Conservation (phyloP, 2,329 filamentous ascomycete species). For the Aspergillus neoniger region DNA sequence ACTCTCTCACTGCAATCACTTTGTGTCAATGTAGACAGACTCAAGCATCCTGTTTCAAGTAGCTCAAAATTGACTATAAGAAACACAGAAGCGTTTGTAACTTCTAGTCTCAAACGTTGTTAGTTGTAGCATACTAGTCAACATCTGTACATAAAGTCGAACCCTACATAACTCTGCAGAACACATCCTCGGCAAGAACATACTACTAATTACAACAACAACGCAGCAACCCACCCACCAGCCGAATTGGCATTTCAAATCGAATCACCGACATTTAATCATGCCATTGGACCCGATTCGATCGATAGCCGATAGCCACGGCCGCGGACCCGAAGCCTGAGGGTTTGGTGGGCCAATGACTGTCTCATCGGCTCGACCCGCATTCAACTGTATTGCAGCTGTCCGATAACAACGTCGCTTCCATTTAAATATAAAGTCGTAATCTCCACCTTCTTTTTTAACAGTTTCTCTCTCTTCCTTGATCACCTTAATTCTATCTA, state of each 20-base stretch:
- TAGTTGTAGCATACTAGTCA: no score
- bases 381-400: background rate
- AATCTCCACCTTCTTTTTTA: background rate
- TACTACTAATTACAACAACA: no score
- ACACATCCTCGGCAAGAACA: no score
- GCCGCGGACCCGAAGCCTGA: no score
- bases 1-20: no score
- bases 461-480: background rate
- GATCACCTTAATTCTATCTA: background rate
- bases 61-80: no score
- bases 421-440: background rate
- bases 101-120: no score
- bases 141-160: no score
- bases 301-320: slow-evolving; percentile 4
- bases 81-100: fast-evolving
- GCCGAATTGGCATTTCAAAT: background rate
- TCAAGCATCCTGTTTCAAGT: no score
- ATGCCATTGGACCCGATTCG: background rate
- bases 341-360: background rate
- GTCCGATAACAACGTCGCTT: background rate
- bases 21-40: no score
- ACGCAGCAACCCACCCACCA: background rate
- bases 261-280: background rate
- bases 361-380: background rate
- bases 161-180: no score